Evolutionary conservation across 305 asterid genomes (phyloP).

Genomic region (Fraxinus floribunda): DNA sequence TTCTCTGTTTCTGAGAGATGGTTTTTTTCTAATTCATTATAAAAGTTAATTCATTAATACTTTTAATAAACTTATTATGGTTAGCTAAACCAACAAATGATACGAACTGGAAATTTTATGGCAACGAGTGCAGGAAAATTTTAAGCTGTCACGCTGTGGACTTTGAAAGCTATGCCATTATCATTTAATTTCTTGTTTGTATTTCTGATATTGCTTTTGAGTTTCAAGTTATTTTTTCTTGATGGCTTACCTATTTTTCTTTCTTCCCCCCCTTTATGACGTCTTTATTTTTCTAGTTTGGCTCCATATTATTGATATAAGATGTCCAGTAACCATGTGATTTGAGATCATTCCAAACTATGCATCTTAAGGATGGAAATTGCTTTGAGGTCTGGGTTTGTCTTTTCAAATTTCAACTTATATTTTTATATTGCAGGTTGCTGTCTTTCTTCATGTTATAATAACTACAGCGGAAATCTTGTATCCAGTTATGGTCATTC

Average conservation of each 20-base stretch:
- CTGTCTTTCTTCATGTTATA: conserved; percentile 34
- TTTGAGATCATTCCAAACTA: background rate
- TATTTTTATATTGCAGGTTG: conserved; percentile 33
- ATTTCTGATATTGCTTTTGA: background rate
- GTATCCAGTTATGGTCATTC: conserved; percentile 48
- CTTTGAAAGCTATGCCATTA: background rate
- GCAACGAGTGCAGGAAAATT: background rate
- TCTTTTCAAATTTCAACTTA: background rate
- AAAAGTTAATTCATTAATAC: background rate
- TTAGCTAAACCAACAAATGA: background rate
- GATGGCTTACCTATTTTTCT: background rate
- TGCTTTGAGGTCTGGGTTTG: background rate
- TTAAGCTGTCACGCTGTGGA: conserved; percentile 17
- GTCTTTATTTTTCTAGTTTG: background rate
- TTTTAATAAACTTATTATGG: background rate
- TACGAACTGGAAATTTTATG: conserved; percentile 19
- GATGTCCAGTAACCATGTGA: background rate
- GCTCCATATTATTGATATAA: background rate
- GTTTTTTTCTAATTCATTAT: background rate
- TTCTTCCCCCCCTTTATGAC: background rate
- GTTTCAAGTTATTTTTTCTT: conserved; percentile 1
- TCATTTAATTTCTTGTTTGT: background rate
- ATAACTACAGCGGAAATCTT: conserved; percentile 35
- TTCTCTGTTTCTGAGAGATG: conserved; percentile 7
- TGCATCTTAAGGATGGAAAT: background rate